Evolutionary conservation across 169 alveolate genomes (phyloP).

Genomic region (Plasmodium vinckei): DNA sequence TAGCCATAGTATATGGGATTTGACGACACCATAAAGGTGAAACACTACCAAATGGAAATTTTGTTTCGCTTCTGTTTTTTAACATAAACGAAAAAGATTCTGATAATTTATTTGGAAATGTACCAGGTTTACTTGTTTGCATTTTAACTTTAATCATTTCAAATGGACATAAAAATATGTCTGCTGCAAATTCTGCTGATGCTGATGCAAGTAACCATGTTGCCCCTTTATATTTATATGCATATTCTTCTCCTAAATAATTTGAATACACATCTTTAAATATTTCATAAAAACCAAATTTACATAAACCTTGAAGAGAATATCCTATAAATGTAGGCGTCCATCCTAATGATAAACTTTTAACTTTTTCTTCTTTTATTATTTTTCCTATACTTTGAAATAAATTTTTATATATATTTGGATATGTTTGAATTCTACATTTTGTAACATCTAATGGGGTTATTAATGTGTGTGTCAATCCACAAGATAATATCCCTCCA

Average conservation of each 20-base stretch:
- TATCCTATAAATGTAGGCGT: constrained; percentile 98
- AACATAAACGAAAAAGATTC: constrained; percentile 89
- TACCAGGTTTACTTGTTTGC: constrained; percentile 90
- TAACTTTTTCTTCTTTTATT: constrained; percentile 91
- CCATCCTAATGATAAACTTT: constrained; percentile 96
- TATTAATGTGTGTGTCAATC: constrained; percentile 96
- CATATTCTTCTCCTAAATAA: constrained; percentile 89
- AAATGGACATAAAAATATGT: constrained; percentile 96
- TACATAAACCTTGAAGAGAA: constrained; percentile 97
- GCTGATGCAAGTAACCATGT: constrained; percentile 98
- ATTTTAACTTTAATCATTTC: constrained; percentile 97
- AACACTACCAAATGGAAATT: constrained; percentile 92
- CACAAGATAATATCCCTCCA: constrained; percentile 97
- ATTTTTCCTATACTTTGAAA: constrained; percentile 84
- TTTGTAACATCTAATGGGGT: constrained; percentile 97
- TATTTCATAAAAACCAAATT: constrained; percentile 97
- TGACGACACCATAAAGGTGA: constrained; percentile 95
- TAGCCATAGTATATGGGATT: constrained; percentile 98
- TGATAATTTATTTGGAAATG: constrained; percentile 89
- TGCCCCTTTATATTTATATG: constrained; percentile 90
- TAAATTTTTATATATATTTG: constrained; percentile 89
- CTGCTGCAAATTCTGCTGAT: constrained; percentile 99
- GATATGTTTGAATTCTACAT: constrained; percentile 96
- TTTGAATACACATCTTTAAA: constrained; percentile 96
- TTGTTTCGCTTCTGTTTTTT: constrained; percentile 83